Percentiles rank a stretch among this genome's conserved stretches.
Conservation (phyloP, 257 asterid species). For the Oldenlandia corymbosa region DNA sequence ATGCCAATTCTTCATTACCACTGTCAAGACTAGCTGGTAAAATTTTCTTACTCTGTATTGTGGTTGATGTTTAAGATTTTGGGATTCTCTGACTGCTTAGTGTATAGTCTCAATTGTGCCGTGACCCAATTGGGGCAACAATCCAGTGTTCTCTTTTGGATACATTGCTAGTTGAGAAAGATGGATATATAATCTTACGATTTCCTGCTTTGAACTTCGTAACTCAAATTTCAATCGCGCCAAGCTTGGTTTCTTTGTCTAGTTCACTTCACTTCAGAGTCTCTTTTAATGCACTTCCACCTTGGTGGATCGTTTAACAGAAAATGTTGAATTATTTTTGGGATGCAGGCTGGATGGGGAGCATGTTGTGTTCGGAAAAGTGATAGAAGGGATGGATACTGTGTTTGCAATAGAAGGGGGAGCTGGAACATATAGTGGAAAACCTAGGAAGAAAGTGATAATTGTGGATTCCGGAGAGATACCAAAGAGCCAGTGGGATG, state of each 20-base stretch:
- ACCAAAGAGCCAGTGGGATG: slow-evolving; percentile 85
- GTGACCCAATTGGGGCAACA: too few relatives aligned
- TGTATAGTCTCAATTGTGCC: too few relatives aligned
- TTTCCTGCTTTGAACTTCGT: neutral
- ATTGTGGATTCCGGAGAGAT: slow-evolving; percentile 88
- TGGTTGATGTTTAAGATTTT: too few relatives aligned
- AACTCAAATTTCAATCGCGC: too few relatives aligned
- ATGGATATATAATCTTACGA: neutral
- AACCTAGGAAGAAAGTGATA: slow-evolving; percentile 85
- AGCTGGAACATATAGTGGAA: slow-evolving; percentile 96
- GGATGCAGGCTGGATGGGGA: slow-evolving; percentile 91
- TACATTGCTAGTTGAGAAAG: neutral
- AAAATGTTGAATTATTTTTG: slow-evolving; percentile 2
- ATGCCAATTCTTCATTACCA: slow-evolving; percentile 90
- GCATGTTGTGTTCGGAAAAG: slow-evolving; percentile 89
- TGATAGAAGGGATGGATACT: slow-evolving; percentile 91
- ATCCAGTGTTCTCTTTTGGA: neutral
- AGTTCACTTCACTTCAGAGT: too few relatives aligned
- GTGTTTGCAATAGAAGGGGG: slow-evolving; percentile 92
- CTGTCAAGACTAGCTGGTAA: slow-evolving; percentile 92
- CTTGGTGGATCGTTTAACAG: neutral
- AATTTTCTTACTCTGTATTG: too few relatives aligned
- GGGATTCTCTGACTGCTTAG: too few relatives aligned
- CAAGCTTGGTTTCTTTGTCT: too few relatives aligned
- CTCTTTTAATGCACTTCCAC: too few relatives aligned